phyloP scores from a whole-genome alignment of 2,329 filamentous ascomycete species.

The Alternaria sp. region DNA sequence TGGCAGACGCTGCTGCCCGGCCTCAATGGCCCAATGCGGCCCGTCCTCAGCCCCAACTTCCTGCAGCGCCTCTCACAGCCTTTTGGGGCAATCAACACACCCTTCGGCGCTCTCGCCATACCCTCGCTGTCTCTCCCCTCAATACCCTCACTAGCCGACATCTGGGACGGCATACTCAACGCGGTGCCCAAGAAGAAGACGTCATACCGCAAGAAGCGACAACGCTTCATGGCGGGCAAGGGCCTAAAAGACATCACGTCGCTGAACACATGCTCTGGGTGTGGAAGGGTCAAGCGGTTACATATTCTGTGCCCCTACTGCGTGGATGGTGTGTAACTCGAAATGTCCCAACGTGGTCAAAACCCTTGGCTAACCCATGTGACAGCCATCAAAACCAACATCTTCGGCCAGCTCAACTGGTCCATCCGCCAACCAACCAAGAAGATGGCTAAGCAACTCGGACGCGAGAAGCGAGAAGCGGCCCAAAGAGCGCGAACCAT shows the following conservation, averaged over 20 bases:
- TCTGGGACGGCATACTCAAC: constrained; percentile 91
- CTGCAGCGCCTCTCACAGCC: constrained; percentile 56
- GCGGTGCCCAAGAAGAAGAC: constrained; percentile 99
- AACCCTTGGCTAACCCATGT: constrained; percentile 14
- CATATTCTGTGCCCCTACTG: constrained; percentile 90
- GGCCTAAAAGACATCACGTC: constrained; percentile 88
- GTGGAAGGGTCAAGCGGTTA: constrained; percentile 85
- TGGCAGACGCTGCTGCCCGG: constrained; percentile 64
- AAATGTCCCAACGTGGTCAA: accelerated
- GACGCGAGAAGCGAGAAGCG: constrained; percentile 31
- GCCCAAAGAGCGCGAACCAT: constrained; percentile 22
- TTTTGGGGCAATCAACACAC: constrained; percentile 69
- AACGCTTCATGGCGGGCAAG: constrained; percentile 95
- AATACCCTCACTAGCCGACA: constrained; percentile 68
- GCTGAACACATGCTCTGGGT: constrained; percentile 88
- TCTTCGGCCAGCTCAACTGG: constrained; percentile 43
- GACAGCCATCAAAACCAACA: constrained; percentile 46
- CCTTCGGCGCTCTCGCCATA: constrained; percentile 55
- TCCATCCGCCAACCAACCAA: constrained; percentile 34
- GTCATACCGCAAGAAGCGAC: constrained; percentile 92
- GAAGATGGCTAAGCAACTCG: constrained; percentile 42
- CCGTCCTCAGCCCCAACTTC: constrained; percentile 51
- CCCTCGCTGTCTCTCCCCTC: constrained; percentile 61
- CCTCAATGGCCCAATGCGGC: constrained; percentile 53
- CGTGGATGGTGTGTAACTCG: constrained; percentile 72